A percentile compares a stretch with the other conserved stretches of the same genome.
Evolutionary conservation across 768 basidiomycete genomes (phyloP).

Genomic region (Leccinum ochraceum): DNA sequence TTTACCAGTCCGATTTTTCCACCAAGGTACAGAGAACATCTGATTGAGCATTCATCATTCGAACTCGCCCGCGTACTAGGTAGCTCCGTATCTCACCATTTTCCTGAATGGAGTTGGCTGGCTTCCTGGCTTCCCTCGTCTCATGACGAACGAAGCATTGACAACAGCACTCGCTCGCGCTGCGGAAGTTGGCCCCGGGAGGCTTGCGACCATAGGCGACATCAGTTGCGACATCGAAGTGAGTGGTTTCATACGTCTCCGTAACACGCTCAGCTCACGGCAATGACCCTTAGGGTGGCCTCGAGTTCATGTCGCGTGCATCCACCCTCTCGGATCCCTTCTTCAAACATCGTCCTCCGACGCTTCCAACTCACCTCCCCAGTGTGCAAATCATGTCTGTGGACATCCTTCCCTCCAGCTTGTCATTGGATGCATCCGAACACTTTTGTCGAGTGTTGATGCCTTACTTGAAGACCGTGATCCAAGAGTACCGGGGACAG

Average conservation of each 20-base stretch:
- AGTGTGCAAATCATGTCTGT: conserved; percentile 82
- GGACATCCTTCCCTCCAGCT: conserved; percentile 85
- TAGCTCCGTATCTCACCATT: conserved; percentile 83
- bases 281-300: conserved; percentile 59
- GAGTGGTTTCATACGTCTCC: conserved; percentile 9
- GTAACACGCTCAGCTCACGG: background rate
- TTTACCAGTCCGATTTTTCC: conserved; percentile 68
- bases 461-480: conserved; percentile 66
- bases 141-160: conserved; percentile 73
- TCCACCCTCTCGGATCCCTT: conserved; percentile 81
- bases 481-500: conserved; percentile 42
- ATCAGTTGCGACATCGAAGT: conserved; percentile 89
- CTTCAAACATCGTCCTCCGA: conserved; percentile 50
- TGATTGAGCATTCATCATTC: background rate
- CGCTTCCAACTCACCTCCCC: conserved; percentile 47
- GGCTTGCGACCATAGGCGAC: conserved; percentile 78
- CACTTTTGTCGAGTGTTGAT: conserved; percentile 69
- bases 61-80: conserved; percentile 38
- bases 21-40: conserved; percentile 49
- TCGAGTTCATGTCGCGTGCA: conserved; percentile 76
- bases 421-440: conserved; percentile 78
- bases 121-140: conserved; percentile 72
- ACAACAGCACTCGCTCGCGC: conserved; percentile 49
- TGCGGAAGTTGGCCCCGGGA: conserved; percentile 48
- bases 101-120: conserved; percentile 89